Evolutionary conservation across 768 basidiomycete species (phyloP), one percentile per base, ranked within the genome.

Genomic region (Leccinum rimulosum): DNA sequence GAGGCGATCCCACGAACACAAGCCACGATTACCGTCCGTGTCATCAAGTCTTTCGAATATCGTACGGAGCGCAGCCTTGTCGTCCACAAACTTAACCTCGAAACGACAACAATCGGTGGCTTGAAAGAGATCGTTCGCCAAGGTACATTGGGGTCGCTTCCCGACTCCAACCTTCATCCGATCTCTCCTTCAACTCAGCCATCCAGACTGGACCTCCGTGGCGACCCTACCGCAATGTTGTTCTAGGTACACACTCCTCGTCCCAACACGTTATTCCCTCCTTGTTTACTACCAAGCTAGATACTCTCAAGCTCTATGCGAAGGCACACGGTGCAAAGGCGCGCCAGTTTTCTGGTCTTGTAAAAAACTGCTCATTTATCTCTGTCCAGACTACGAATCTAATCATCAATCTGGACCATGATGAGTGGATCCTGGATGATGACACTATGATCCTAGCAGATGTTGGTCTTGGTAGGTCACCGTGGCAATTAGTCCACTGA

Each of bases 381-480:
- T 27, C 5, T 45, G 15, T 36, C 15, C 66, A 98, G 96, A 96
- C 95, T 1, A 91, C 91, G 33, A 98, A 99, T 76, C 80, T 99
- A 30, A 98, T 99, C 74, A 98, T 99, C 70, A 99, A 99, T 73
- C 82, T 98, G 58, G 94, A 97, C 68, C 84, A 95, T 67, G 96
- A 98, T 58, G 91, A 93, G 9, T 96, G 94, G 91, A 91, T 98
- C 61, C 74, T 95, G 15, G 76, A 83, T 50, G 85, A 93, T 62
- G 87, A 88, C 43, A 69, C 70, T 8, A 83, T 81, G 67, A 79
- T 76, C 1, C 80, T 99, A n/a, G 84, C 79, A 2, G 83, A 86
- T 4, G 73, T 83, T 36, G 93, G 89, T 17, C 83, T 95, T 51
- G 91, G 96, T 95, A 58, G 57, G 87, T 75, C 43, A 45, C 11